Evolutionary conservation across 202 grass and related monocot genomes (phyloP).

Genomic region (Setaria italica): DNA sequence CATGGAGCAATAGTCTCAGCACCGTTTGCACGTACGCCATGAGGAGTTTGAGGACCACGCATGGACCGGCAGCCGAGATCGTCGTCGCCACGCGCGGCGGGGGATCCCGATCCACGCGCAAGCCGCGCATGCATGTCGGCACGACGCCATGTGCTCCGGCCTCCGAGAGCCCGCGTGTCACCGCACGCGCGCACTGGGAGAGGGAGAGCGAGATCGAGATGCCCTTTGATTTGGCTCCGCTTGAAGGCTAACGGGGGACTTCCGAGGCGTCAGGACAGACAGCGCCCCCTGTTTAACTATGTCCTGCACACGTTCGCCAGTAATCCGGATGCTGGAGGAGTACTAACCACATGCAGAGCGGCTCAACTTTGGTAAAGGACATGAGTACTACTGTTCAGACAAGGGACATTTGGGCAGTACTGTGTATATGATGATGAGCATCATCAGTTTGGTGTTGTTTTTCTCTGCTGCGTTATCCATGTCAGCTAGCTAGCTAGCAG

Average conservation of each 20-base stretch:
- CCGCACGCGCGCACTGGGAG: too few relatives aligned
- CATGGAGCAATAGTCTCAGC: too few relatives aligned
- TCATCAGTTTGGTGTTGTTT: constrained; percentile 11
- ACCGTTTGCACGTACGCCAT: too few relatives aligned
- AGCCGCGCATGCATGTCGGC: too few relatives aligned
- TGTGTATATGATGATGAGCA: neutral
- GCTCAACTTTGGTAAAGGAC: neutral
- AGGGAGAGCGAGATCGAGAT: too few relatives aligned
- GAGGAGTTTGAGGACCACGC: too few relatives aligned
- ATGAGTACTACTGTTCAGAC: neutral
- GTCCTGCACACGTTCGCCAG: constrained; percentile 14
- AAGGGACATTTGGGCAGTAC: neutral
- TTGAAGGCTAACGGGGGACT: neutral
- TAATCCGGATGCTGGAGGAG: neutral
- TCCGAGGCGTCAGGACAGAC: constrained; percentile 33
- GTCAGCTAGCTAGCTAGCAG: neutral
- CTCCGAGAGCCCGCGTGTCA: too few relatives aligned
- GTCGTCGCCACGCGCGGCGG: too few relatives aligned
- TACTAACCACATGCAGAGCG: constrained; percentile 31
- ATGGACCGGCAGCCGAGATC: too few relatives aligned
- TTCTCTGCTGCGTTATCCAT: neutral
- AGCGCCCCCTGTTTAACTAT: neutral
- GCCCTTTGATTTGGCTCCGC: too few relatives aligned
- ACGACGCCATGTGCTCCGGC: too few relatives aligned
- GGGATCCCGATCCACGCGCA: too few relatives aligned